Evolutionary conservation across 73 alveolate genomes (phyloP), one percentile per base, ranked within the genome.

Genomic region (Tetrahymena thermophila): DNA sequence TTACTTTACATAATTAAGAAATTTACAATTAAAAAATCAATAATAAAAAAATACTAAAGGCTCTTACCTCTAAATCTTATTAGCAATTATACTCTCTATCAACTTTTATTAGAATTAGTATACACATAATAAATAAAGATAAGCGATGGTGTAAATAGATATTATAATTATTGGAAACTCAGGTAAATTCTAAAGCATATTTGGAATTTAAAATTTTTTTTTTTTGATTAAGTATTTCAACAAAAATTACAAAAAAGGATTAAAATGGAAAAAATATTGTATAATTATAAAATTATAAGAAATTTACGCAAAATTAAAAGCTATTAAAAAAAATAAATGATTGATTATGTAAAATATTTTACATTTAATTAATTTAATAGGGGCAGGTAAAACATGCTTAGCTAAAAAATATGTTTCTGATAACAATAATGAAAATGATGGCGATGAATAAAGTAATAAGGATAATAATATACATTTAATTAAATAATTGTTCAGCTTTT

Each of bases 331-430:
- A 5, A 50, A 50, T 15, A 10, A 50, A 14, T 50, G 31, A 50
- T 19, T 50, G 0, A 14, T 21, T 50, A 50, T 9, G 23, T 15
- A 2, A 42, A 19, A 19, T 16, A 50, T 50, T 50, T 83, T 85
- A 84, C 89, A 10, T 85, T 94, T 93, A 34, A 85, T 56, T 84
- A 84, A 83, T 94, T 94, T 50, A 50, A 50, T 21, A 93, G 85
- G 57, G 16, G 85, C 94, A 35, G 96, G 95, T 6, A 94, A 94
- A 84, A 94, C 71, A 35, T 56, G 94, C 34, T 84, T 94, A 57
- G 93, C 94, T 5, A 93, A 94, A 84, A 94, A 57, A n/a, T 94
- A 94, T 94, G 89, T 85, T 43, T 85, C 96, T 43, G 93, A 94
- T 85, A 85, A 89, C 31, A 38, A 34, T 55, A 94, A 50, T 50